Evolutionary conservation across 2,329 filamentous ascomycete species (phyloP), one percentile per base, ranked within the genome.

Genomic region (Chaetomium strumarium): DNA sequence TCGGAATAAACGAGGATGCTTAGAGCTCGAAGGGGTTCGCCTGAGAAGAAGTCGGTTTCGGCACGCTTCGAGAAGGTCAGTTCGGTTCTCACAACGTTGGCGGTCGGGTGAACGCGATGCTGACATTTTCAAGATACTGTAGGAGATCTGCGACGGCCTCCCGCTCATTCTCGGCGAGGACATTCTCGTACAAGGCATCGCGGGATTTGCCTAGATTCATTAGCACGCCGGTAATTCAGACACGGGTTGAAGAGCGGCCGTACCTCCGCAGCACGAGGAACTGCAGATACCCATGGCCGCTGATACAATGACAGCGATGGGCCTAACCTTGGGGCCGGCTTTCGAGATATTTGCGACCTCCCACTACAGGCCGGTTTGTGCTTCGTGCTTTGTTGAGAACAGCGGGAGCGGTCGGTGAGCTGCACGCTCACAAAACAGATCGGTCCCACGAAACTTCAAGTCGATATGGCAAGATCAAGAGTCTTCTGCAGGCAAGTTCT

Each of bases 1-100:
- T 97, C 91, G 53, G 93, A 99, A 70, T 96, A 99, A 53, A 99
- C 93, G 24, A 99, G 81, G 12, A 92, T 99, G 72, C 90, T 96
- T 52, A 99, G 76, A 42, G 93, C 92, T 71, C 88, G 87, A 53
- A 99, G 83, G 42, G 93, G 93, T 67, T 96, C 91, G 71, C 93
- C 93, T 36, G 88, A 86, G 73, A 99, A 99, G 81, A 99, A 99
- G 71, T 99, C 92, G 64, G 91, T 97, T 70, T 99, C 93, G 67
- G 85, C 87, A 67, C 93, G 86, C 93, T 96, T 69, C 55, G 55
- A 54, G 46, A 45, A 39, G 50, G 62, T 72, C 66, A 75, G 67
- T 36, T n/a, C 14, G 34, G 13, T 8, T 13, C 33, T 12, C 8
- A 13, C 39, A 34, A 47, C 20, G 48, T 6, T 29, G 31, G 19